Base-by-base conservation (phyloP, 768 basidiomycete species). In the Boletus barrowsii region DNA sequence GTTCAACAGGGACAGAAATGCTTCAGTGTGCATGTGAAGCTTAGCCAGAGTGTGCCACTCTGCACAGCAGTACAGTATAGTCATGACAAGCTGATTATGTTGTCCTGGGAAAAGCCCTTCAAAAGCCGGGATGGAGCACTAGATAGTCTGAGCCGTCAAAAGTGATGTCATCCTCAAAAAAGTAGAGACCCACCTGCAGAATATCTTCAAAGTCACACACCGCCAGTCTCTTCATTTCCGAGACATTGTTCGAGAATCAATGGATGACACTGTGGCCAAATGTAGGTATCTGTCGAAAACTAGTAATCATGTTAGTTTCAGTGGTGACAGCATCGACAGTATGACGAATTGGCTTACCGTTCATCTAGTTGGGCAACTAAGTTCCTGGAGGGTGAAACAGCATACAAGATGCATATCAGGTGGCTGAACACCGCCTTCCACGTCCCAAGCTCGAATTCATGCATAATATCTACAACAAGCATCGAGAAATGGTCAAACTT, bases 391-490 rank as follows among this genome's bases (percentile, higher is more conserved):
- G 42, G 20, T 17, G 10, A 17, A 35, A 42, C 4, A 10, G 59
- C 48, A n/a, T 64, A 17, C 0, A 76, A 51, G 10, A 76, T 60
- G 0, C 66, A 61, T 1, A 77, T 56, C 0, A 77, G 56, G 44
- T 78, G 76, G 0, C 59, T 63, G 37, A 75, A 67, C 4, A 76
- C 9, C 0, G 55, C 32, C 41, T 75, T 75, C 72, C 73, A 78
- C 0, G 69, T 68, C 0, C 76, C 75, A 0, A 76, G 62, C 5
- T 24, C 24, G 5, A 24, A 24, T 24, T 24, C 24, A 24, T 24
- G 24, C 24, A 24, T 24, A 4, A 76, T 37, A 48, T 78, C 75
- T 0, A 64, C 60, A 0, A 68, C 62, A 2, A 76, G 61, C 49
- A 72, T 67, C 0, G 2, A 17, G 49, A 60, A 73, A 5, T 61